phyloP scores from a whole-genome alignment of 2,329 filamentous ascomycete species.

The Pezicula carpinea region DNA sequence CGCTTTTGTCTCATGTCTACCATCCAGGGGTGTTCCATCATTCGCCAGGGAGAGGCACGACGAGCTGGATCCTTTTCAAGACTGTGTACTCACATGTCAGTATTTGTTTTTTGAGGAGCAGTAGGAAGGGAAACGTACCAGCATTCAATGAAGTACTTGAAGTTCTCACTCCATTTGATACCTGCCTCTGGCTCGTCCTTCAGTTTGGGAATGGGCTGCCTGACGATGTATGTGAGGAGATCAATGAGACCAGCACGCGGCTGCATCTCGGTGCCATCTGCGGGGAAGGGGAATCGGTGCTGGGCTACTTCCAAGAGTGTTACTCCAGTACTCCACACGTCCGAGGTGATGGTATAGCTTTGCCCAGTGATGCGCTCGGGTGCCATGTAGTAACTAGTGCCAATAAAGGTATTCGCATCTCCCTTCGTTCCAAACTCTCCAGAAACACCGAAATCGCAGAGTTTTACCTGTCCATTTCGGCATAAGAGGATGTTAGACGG shows the following conservation, averaged over 20 bases:
- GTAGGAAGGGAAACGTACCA: slow-evolving; percentile 61
- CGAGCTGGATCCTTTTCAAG: slow-evolving; percentile 88
- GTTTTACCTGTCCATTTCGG: slow-evolving; percentile 87
- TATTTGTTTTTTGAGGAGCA: neutral
- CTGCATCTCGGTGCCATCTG: slow-evolving; percentile 93
- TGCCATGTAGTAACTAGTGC: slow-evolving; percentile 99
- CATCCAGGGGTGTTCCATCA: slow-evolving; percentile 99
- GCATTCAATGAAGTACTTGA: slow-evolving; percentile 99
- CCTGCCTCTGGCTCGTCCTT: slow-evolving; percentile 89
- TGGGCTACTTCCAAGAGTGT: slow-evolving; percentile 98
- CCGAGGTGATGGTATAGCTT: slow-evolving; percentile 96
- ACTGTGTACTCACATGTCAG: slow-evolving; percentile 41
- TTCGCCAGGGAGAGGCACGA: slow-evolving; percentile 92
- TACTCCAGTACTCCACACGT: slow-evolving; percentile 97
- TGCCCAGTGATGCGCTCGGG: slow-evolving; percentile 96
- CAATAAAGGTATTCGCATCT: slow-evolving; percentile 98
- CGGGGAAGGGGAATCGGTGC: slow-evolving; percentile 96
- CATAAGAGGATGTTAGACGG: slow-evolving; percentile 95
- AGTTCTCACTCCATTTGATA: slow-evolving; percentile 93
- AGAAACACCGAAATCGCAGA: slow-evolving; percentile 97
- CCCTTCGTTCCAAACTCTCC: slow-evolving; percentile 98
- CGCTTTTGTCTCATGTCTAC: slow-evolving; percentile 91
- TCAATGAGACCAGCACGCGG: slow-evolving; percentile 91
- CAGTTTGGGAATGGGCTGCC: slow-evolving; percentile 88
- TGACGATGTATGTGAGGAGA: slow-evolving; percentile 93